Evolutionary conservation across 139 green algal genomes (phyloP).

Genomic region (Dunaliella primolecta): DNA sequence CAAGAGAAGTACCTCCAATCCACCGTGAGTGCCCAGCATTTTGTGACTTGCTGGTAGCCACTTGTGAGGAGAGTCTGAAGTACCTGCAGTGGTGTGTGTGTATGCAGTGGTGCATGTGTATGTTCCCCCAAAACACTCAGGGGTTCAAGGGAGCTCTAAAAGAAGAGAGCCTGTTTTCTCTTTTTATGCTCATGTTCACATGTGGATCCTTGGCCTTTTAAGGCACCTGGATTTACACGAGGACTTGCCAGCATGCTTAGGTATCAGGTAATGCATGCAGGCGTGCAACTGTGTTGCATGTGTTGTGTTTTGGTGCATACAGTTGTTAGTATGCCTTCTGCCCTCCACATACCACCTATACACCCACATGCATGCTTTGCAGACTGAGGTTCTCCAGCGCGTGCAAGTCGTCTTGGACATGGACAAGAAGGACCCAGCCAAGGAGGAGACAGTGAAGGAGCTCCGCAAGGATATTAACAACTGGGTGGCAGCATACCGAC

Average conservation of each 20-base stretch:
- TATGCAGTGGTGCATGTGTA: not conserved
- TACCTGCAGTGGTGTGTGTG: not conserved
- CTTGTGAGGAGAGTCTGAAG: not conserved
- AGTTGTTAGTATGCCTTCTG: no score
- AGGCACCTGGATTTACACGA: no score
- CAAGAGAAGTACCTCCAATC: conserved; percentile 48
- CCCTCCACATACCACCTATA: no score
- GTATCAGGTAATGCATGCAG: not conserved
- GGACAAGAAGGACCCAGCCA: conserved; percentile 51
- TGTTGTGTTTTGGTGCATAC: not conserved
- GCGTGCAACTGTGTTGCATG: not conserved
- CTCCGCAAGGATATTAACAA: conserved; percentile 76
- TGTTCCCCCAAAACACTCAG: not conserved
- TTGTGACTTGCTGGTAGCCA: not conserved
- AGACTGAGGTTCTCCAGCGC: conserved; percentile 59
- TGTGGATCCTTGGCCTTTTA: not conserved
- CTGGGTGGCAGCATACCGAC: conserved; percentile 84
- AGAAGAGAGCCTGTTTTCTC: not conserved
- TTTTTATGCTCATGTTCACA: not conserved
- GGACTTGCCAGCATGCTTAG: no score
- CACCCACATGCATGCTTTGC: conserved; percentile 13
- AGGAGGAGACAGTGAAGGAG: conserved; percentile 61
- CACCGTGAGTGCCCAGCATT: conserved; percentile 40
- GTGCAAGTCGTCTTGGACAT: conserved; percentile 58
- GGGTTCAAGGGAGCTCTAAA: not conserved